A percentile compares a stretch with the other conserved stretches of the same genome.
Evolutionary conservation across 331 rosid genomes (phyloP).

Genomic region (Stylosanthes scabra): DNA sequence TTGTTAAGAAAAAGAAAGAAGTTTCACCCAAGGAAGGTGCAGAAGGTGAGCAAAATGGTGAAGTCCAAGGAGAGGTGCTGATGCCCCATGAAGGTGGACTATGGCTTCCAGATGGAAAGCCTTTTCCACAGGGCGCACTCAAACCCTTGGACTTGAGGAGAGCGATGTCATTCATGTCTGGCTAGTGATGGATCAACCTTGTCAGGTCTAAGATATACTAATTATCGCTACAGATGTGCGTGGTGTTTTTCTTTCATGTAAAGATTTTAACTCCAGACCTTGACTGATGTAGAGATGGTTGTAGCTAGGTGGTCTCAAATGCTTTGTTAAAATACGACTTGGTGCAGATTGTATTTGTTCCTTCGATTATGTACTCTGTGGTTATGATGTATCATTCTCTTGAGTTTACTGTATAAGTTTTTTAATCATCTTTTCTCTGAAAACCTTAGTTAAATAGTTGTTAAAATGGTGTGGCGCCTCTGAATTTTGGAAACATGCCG

Average conservation of each 20-base stretch:
- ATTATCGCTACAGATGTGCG: slow-evolving; percentile 31
- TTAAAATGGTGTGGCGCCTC: background rate
- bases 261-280: slow-evolving; percentile 43
- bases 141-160: slow-evolving; percentile 74
- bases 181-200: slow-evolving; percentile 36
- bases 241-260: slow-evolving; percentile 47
- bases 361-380: slow-evolving; percentile 18
- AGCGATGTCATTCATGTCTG: slow-evolving; percentile 82
- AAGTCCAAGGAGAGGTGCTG: slow-evolving; percentile 63
- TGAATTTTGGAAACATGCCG: background rate
- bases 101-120: slow-evolving; percentile 76
- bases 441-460: background rate
- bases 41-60: slow-evolving; percentile 49
- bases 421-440: background rate
- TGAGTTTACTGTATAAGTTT: background rate
- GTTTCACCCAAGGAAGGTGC: slow-evolving; percentile 50
- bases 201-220: slow-evolving; percentile 12
- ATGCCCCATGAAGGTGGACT: slow-evolving; percentile 67
- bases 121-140: slow-evolving; percentile 67
- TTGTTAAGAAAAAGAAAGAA: slow-evolving; percentile 85
- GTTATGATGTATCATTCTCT: slow-evolving; percentile 2
- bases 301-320: slow-evolving; percentile 6
- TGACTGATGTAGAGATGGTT: slow-evolving; percentile 41
- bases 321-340: slow-evolving; percentile 21
- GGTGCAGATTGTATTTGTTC: slow-evolving; percentile 24